These are phyloP conservation scores for Ganoderma lingzhi DNA, from an alignment of 1,284 basidiomycete genomes.

Conservation along the genomic window DNA sequence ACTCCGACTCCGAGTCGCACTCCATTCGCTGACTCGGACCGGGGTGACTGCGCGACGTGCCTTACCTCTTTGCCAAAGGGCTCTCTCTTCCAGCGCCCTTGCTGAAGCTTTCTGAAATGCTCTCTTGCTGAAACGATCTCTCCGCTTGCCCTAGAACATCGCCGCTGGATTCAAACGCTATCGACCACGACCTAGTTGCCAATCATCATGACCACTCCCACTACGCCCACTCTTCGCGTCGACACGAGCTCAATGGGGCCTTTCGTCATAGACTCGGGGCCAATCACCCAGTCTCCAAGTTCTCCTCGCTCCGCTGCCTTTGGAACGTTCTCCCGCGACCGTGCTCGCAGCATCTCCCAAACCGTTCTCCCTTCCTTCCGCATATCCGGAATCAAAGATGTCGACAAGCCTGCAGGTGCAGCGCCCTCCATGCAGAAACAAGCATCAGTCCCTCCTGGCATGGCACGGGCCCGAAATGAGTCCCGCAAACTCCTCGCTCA, in stretches of 20 bases:
- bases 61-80: neutral
- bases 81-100: neutral
- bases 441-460: conserved; percentile 38
- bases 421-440: neutral
- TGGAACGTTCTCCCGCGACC: conserved; percentile 27
- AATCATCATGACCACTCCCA: conserved; percentile 12
- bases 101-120: neutral
- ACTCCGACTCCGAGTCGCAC: neutral
- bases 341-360: conserved; percentile 41
- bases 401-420: conserved; percentile 32
- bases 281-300: conserved; percentile 11
- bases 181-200: neutral
- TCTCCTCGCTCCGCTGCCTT: conserved; percentile 25
- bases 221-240: conserved; percentile 37
- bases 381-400: conserved; percentile 40
- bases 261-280: conserved; percentile 16
- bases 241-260: conserved; percentile 34
- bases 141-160: neutral
- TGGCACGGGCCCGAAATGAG: conserved; percentile 56
- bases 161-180: neutral
- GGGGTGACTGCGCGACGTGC: neutral
- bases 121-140: neutral
- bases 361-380: conserved; percentile 43
- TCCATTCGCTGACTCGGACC: neutral
- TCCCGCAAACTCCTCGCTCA: conserved; percentile 67